A percentile compares a stretch with the other conserved stretches of the same genome.
Evolutionary conservation across 148 eudicot species (phyloP).

Genomic region (Fagopyrum esculentum): DNA sequence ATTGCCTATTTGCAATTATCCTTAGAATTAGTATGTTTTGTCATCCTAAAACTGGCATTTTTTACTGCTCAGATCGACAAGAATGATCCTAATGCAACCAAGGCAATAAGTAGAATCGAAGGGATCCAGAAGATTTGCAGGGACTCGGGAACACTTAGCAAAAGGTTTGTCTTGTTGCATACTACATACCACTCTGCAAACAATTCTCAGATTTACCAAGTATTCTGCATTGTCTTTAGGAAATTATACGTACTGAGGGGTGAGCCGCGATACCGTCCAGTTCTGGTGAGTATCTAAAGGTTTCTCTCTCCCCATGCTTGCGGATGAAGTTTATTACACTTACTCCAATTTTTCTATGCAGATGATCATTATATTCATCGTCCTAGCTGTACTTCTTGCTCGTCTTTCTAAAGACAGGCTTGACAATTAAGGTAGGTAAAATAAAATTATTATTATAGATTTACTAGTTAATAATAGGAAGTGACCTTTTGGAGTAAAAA

Average conservation of each 20-base stretch:
- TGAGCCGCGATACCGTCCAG: constrained; percentile 10
- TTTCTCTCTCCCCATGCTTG: neutral
- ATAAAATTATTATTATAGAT: neutral
- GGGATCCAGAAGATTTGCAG: constrained; percentile 58
- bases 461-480: no score
- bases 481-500: no score
- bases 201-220: neutral
- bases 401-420: neutral
- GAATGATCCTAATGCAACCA: constrained; percentile 66
- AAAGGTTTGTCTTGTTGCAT: constrained; percentile 35
- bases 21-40: neutral
- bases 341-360: neutral
- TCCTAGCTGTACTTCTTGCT: constrained; percentile 5
- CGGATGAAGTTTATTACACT: neutral
- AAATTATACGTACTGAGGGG: constrained; percentile 7
- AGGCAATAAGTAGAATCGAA: constrained; percentile 59
- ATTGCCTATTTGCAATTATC: no score
- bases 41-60: neutral
- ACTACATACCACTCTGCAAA: neutral
- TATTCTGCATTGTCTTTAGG: neutral
- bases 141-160: constrained; percentile 57
- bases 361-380: constrained; percentile 10
- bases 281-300: neutral
- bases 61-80: constrained; percentile 41
- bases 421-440: neutral